phyloP scores from a whole-genome alignment of 2,329 filamentous ascomycete genomes.

The Arachnopeziza araneosa region DNA sequence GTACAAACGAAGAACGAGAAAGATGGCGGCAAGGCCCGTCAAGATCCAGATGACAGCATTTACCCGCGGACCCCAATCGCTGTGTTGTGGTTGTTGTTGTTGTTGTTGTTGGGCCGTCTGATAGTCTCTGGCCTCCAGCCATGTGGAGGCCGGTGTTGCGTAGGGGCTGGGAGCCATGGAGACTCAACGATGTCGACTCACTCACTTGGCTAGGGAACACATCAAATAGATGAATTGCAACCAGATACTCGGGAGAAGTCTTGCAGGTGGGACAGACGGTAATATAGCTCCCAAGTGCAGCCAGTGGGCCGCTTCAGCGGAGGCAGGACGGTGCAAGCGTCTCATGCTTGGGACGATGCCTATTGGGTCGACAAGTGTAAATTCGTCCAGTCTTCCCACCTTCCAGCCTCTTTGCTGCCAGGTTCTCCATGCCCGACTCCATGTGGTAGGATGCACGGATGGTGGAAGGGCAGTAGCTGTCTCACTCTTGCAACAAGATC shows the following conservation, averaged over 20 bases:
- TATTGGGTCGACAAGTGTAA: background rate
- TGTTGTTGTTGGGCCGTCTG: background rate
- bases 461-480: no score
- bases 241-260: background rate
- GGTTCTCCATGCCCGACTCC: background rate
- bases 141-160: background rate
- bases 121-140: background rate
- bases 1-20: conserved; percentile 6
- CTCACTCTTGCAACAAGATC: background rate
- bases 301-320: no score
- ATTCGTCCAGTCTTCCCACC: no score
- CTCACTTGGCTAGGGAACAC: background rate
- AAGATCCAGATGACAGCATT: conserved; percentile 1
- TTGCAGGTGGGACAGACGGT: background rate
- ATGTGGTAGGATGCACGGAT: background rate
- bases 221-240: background rate
- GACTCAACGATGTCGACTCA: background rate
- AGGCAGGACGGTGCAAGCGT: background rate
- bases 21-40: conserved; percentile 1
- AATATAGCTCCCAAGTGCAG: background rate
- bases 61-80: background rate
- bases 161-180: background rate
- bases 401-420: no score
- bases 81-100: no score
- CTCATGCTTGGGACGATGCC: background rate